Conservation (phyloP, 202 grass and related monocot species). For the Sporobolus alterniflorus region DNA sequence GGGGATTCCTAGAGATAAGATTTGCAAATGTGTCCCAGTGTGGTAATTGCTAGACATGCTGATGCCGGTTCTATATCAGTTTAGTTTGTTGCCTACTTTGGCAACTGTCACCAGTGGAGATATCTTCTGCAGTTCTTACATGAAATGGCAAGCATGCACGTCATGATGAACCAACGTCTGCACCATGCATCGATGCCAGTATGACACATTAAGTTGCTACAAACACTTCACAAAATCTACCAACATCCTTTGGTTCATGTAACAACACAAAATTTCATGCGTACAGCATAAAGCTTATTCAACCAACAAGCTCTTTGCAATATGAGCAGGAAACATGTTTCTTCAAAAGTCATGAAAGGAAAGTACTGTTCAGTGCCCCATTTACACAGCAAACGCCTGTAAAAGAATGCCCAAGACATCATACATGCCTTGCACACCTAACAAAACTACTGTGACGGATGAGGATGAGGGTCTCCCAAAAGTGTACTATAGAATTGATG, state of each 20-base stretch:
- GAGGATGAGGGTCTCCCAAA: not conserved
- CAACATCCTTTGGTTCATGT: not conserved
- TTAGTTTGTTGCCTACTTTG: not conserved
- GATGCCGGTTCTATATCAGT: constrained; percentile 2
- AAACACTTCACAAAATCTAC: not conserved
- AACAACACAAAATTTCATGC: not conserved
- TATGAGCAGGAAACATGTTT: not conserved
- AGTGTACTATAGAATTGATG: not conserved
- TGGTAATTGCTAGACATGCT: not conserved
- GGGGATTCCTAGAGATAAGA: not conserved
- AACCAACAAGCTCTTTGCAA: constrained; percentile 10
- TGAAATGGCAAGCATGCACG: not conserved
- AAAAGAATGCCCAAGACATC: constrained; percentile 24
- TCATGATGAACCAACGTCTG: not conserved
- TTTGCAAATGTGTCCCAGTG: not conserved
- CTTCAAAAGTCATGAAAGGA: constrained; percentile 20
- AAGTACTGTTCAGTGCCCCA: constrained; percentile 8
- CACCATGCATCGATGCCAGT: not conserved
- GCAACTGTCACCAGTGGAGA: not conserved
- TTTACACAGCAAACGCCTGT: not conserved
- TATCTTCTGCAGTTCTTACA: not conserved
- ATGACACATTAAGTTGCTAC: not conserved
- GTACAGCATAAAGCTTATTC: constrained; percentile 3
- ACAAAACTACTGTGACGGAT: not conserved
- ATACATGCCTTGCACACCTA: constrained; percentile 18